These are phyloP conservation scores for Boletus speciosus DNA, from an alignment of 768 basidiomycete genomes.

Conservation along the genomic window DNA sequence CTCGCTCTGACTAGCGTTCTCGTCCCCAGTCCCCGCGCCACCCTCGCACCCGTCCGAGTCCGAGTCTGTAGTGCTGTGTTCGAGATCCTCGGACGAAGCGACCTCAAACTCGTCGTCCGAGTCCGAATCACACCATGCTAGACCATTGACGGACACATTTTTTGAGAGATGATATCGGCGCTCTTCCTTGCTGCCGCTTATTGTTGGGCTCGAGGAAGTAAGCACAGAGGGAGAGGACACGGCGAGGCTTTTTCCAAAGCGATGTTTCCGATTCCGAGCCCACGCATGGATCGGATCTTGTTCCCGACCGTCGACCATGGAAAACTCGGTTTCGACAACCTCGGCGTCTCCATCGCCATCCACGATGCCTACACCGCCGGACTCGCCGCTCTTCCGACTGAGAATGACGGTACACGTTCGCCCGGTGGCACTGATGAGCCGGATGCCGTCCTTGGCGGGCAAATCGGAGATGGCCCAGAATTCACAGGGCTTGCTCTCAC, in stretches of 20 bases:
- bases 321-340: conserved; percentile 60
- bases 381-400: conserved; percentile 30
- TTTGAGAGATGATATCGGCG: conserved; percentile 1
- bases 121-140: conserved; percentile 34
- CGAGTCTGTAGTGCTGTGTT: conserved; percentile 35
- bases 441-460: conserved; percentile 47
- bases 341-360: conserved; percentile 30
- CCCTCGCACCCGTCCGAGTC: conserved; percentile 33
- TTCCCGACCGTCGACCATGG: conserved; percentile 69
- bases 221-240: background rate
- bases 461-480: conserved; percentile 68
- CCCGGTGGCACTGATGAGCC: conserved; percentile 61
- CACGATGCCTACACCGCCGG: background rate
- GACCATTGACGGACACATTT: conserved; percentile 21
- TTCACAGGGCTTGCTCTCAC: conserved; percentile 72
- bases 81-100: conserved; percentile 41
- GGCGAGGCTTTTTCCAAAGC: conserved; percentile 45
- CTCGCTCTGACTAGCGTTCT: conserved; percentile 31
- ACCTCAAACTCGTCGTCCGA: conserved; percentile 35
- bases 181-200: conserved; percentile 1
- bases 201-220: background rate
- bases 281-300: conserved; percentile 62
- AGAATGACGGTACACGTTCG: conserved; percentile 64
- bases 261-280: conserved; percentile 53
- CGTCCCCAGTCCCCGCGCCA: conserved; percentile 21